Evolutionary conservation across 192 early-diverging fungal species (phyloP).

Genomic region (Nowakowskiella sp.): DNA sequence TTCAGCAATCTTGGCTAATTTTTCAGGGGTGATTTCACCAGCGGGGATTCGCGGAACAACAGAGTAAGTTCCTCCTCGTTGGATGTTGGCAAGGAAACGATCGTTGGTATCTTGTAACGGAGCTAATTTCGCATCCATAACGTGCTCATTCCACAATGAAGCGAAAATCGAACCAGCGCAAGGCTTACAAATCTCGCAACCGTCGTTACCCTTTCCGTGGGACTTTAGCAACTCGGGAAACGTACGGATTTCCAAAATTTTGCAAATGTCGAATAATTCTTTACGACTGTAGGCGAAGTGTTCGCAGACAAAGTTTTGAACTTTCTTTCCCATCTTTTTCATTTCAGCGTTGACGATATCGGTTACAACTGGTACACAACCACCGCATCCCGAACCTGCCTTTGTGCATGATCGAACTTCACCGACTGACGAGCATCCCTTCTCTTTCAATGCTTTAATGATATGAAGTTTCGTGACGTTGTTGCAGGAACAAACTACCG

Average conservation of each 20-base stretch:
- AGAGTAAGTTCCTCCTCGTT: conserved; percentile 57
- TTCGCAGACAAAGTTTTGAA: conserved; percentile 49
- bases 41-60: conserved; percentile 58
- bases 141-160: conserved; percentile 55
- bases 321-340: conserved; percentile 42
- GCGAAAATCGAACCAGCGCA: conserved; percentile 57
- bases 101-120: conserved; percentile 62
- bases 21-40: conserved; percentile 63
- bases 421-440: conserved; percentile 36
- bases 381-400: conserved; percentile 54
- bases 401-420: conserved; percentile 55
- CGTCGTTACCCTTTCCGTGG: conserved; percentile 24
- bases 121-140: conserved; percentile 38
- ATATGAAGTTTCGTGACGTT: conserved; percentile 58
- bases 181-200: conserved; percentile 51
- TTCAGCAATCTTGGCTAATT: conserved; percentile 47
- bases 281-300: conserved; percentile 52
- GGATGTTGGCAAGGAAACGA: conserved; percentile 60
- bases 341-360: conserved; percentile 55
- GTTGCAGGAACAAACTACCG: conserved; percentile 66
- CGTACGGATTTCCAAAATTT: conserved; percentile 42
- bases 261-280: conserved; percentile 55
- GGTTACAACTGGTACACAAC: conserved; percentile 49
- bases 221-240: conserved; percentile 45
- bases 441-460: conserved; percentile 28